A percentile compares a stretch with the other conserved stretches of the same genome.
These are phyloP conservation scores for Yamadazyma dendronema DNA, from an alignment of 1,139 yeast genomes.

Conservation along the genomic window DNA sequence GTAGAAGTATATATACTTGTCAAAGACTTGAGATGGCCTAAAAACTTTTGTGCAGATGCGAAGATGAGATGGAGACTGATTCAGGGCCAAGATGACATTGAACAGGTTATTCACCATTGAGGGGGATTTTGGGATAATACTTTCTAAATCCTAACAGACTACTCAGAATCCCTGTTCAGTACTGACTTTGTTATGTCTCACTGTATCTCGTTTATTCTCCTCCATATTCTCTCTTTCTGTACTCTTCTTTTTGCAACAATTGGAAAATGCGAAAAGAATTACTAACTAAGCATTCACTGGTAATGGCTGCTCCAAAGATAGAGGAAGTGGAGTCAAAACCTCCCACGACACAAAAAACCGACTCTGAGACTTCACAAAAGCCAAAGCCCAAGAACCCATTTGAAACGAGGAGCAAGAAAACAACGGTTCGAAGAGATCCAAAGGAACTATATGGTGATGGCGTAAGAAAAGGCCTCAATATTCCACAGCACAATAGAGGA, in stretches of 20 bases:
- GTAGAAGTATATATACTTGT: too few species aligned
- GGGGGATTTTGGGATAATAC: background rate
- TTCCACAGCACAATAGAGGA: conserved; percentile 29
- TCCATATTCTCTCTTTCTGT: background rate
- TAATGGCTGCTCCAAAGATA: conserved; percentile 27
- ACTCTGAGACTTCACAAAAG: background rate
- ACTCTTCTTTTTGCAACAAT: background rate
- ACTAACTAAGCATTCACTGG: background rate
- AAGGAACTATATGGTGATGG: conserved; percentile 32
- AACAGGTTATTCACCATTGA: background rate
- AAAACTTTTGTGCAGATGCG: conserved; percentile 3
- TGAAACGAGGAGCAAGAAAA: conserved; percentile 22
- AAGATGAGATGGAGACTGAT: too few species aligned
- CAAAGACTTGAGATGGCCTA: conserved; percentile 9
- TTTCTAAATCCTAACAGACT: too few species aligned
- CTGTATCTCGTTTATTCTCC: too few species aligned
- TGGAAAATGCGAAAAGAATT: conserved; percentile 1
- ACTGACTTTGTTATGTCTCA: too few species aligned
- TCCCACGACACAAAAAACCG: conserved; percentile 2
- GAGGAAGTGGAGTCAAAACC: conserved; percentile 17
- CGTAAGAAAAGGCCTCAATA: conserved; percentile 32
- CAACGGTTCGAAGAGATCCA: conserved; percentile 33
- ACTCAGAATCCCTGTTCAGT: too few species aligned
- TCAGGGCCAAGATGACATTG: background rate
- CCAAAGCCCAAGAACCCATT: conserved; percentile 30